Evolutionary conservation across 1,284 basidiomycete species (phyloP).

Genomic region (Ustilago trichophora): DNA sequence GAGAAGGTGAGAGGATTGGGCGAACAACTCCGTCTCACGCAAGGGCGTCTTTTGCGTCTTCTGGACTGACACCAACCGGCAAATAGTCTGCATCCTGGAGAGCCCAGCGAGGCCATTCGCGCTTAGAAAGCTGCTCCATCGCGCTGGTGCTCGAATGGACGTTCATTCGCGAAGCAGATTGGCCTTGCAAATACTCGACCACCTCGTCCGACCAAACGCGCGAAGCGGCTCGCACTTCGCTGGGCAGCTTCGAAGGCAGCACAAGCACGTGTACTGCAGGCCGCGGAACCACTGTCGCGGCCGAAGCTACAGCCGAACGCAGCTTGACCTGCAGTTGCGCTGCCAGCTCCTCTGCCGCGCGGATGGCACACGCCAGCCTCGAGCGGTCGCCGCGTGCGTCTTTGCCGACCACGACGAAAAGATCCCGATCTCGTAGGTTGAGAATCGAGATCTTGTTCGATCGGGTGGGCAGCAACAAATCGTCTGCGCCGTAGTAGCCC

Average conservation of each 20-base stretch:
- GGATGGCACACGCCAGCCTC: conserved; percentile 34
- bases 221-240: conserved; percentile 42
- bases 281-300: conserved; percentile 20
- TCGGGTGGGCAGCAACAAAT: conserved; percentile 29
- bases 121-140: conserved; percentile 23
- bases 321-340: conserved; percentile 10
- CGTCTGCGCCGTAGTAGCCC: conserved; percentile 31
- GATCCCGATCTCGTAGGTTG: conserved; percentile 41
- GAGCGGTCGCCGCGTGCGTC: conserved; percentile 41
- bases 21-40: background rate
- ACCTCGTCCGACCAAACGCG: conserved; percentile 48
- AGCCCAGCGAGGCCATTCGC: conserved; percentile 23
- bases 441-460: conserved; percentile 43
- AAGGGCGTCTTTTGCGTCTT: conserved; percentile 17
- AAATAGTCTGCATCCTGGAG: conserved; percentile 31
- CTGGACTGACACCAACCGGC: conserved; percentile 44
- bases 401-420: conserved; percentile 54
- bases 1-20: background rate
- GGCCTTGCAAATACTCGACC: conserved; percentile 20
- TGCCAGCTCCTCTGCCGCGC: conserved; percentile 40
- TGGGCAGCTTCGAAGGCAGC: conserved; percentile 47
- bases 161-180: conserved; percentile 31
- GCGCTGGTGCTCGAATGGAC: conserved; percentile 22
- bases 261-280: conserved; percentile 56
- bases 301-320: background rate